Conservation (phyloP, 2,329 filamentous ascomycete species). For the Aspergillus neotritici region DNA sequence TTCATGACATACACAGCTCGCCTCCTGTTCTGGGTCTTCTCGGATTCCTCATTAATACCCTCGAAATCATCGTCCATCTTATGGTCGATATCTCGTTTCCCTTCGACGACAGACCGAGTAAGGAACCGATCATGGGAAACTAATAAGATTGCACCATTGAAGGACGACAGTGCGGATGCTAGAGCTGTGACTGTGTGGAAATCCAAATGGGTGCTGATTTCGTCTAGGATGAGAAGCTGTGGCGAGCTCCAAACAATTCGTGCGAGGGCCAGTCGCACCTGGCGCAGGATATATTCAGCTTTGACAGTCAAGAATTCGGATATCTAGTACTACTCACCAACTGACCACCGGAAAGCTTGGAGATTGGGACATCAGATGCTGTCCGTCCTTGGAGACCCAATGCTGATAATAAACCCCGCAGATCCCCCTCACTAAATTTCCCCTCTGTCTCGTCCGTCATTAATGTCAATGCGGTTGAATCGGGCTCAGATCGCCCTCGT, state of each 20-base stretch:
- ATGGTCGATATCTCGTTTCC: constrained; percentile 42
- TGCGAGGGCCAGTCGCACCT: constrained; percentile 59
- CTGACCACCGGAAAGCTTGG: constrained; percentile 73
- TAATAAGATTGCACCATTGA: constrained; percentile 68
- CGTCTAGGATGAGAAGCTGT: constrained; percentile 70
- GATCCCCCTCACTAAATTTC: constrained; percentile 58
- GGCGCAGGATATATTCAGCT: background rate
- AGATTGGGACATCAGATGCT: constrained; percentile 67
- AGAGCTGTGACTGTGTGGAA: constrained; percentile 72
- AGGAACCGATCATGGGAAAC: constrained; percentile 82
- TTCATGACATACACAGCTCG: constrained; percentile 58
- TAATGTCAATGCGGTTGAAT: constrained; percentile 60
- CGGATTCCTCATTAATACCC: constrained; percentile 44
- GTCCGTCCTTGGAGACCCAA: constrained; percentile 65
- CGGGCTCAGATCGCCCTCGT: constrained; percentile 47
- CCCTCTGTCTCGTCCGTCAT: constrained; percentile 52
- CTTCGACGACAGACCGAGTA: constrained; percentile 66
- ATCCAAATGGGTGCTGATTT: constrained; percentile 80
- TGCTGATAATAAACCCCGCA: constrained; percentile 60
- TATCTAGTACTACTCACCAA: constrained; percentile 47
- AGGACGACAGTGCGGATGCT: constrained; percentile 59
- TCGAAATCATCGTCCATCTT: constrained; percentile 41
- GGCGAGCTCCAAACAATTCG: constrained; percentile 63
- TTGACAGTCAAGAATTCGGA: background rate
- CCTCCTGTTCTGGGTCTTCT: constrained; percentile 38